Conservation (phyloP, 1,139 yeast genomes). For the Blastobotrys illinoisensis region DNA sequence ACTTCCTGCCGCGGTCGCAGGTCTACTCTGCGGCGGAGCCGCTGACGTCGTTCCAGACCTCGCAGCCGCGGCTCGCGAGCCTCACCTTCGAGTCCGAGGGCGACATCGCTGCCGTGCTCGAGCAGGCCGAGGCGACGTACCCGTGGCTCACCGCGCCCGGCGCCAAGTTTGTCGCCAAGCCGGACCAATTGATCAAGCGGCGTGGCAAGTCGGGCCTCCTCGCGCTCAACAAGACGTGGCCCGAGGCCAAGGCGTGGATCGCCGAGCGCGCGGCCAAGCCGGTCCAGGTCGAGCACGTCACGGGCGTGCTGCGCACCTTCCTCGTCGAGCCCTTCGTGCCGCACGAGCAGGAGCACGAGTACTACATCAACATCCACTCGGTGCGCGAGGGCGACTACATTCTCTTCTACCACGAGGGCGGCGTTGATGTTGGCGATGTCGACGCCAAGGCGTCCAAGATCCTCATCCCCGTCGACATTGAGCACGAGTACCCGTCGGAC, state of each 20-base stretch:
- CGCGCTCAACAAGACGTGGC: conserved; percentile 43
- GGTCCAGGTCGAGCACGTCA: conserved; percentile 39
- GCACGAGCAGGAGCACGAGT: conserved; percentile 42
- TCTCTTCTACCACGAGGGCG: conserved; percentile 45
- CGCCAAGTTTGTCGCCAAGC: conserved; percentile 42
- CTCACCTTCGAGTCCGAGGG: conserved; percentile 32
- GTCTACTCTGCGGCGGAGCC: conserved; percentile 33
- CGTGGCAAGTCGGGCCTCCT: conserved; percentile 43
- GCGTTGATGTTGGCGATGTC: conserved; percentile 46
- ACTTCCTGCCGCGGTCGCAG: conserved; percentile 39
- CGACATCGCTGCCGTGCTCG: conserved; percentile 32
- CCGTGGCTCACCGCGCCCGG: conserved; percentile 39
- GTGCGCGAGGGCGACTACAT: conserved; percentile 46
- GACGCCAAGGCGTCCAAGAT: conserved; percentile 43
- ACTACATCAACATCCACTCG: conserved; percentile 44
- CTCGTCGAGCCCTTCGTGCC: conserved; percentile 45
- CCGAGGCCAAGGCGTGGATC: conserved; percentile 40
- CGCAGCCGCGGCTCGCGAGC: conserved; percentile 38
- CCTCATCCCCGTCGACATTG: conserved; percentile 40
- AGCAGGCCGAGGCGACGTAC: conserved; percentile 35
- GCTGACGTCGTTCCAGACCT: conserved; percentile 32
- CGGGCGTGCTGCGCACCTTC: conserved; percentile 39
- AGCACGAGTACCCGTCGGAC: conserved; percentile 38
- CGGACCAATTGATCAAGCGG: conserved; percentile 44
- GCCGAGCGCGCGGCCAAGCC: conserved; percentile 38